Evolutionary conservation across 495 filamentous ascomycete genomes (phyloP), one percentile per base, ranked within the genome.

Genomic region (Durotheca rogersii): DNA sequence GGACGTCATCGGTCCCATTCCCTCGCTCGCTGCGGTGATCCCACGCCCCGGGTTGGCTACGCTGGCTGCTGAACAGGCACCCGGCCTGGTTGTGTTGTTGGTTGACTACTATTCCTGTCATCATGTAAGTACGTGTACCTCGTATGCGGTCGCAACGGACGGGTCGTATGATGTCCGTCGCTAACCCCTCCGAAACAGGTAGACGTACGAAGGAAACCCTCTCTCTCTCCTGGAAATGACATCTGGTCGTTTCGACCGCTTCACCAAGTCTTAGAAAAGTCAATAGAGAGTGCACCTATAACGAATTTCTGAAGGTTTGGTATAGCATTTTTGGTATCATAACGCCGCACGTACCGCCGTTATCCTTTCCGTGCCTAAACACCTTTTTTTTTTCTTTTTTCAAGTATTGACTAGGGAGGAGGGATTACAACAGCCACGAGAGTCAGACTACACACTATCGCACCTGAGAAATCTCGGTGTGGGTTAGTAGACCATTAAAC

Each of bases 1-100:
- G 30, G 51, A 42, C 46, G 41, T 59, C 58, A 58, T 64, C 49
- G 23, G 21, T 51, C 23, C 48, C 10, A 47, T 32, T 48, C 27
- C 40, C 40, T 39, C 27, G 16, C 29, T 25, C 30, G 50, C 16
- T 41, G 16, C 51, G 56, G 34, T 37, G 47, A 60, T 60, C 60
- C n/a, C 60, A 35, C 42, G 56, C 56, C 50, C 52, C 52, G 60
- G 56, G 60, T 57, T 45, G 35, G 31, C 32, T 31, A n/a, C n/a
- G n/a, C n/a, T n/a, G n/a, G n/a, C n/a, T n/a, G n/a, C n/a, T n/a
- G n/a, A n/a, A n/a, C n/a, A n/a, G n/a, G n/a, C n/a, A n/a, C n/a
- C n/a, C n/a, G n/a, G n/a, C n/a, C n/a, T n/a, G n/a, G n/a, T n/a
- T n/a, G n/a, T n/a, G n/a, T n/a, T n/a, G n/a, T n/a, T n/a, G n/a